Evolutionary conservation across 106 monocot species (phyloP), one percentile per base, ranked within the genome.

Genomic region (Ottelia alismoides): DNA sequence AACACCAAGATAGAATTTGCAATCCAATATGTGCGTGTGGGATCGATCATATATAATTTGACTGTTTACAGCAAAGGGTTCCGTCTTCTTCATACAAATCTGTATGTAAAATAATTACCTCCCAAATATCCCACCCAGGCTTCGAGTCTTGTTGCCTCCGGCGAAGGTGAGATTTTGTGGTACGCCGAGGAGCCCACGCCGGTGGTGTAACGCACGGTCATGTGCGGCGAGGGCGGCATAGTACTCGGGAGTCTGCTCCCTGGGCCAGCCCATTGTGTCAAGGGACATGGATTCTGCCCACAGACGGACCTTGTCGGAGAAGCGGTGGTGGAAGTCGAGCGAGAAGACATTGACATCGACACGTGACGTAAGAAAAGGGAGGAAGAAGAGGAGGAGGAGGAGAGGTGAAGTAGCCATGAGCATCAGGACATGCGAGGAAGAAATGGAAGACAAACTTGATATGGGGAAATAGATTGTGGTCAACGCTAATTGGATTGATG

Each of bases 251-350:
- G 71, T 69, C 57, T 58, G 68, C 27, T 55, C 53, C 56, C 71
- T 61, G n/a, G 78, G 78, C 75, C 69, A 64, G 29, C 46, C 57
- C 1, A 21, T 11, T 0, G 11, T 27, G 5, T 11, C 19, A 20
- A n/a, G 9, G 43, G 52, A 25, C 23, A 48, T 40, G 17, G 57
- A 45, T 47, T 81, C 66, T 14, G 57, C 59, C 81, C 81, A 96
- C 51, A 59, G 59, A 31, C 76, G 75, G 22, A 88, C 76, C 40
- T 31, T 60, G 57, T 68, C 65, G 44, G 94, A 96, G 78, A 76
- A 96, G 4, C 84, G 66, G 68, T 88, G 94, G 81, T 96, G 88
- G 47, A 96, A 22, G n/a, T 88, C 73, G 7, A 94, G 22, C 68
- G 53, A 5, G 74, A 62, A 1, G 3, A 56, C 26, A n/a, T n/a